These are phyloP conservation scores for Suillus discolor DNA, from an alignment of 768 basidiomycete species.

Conservation along the genomic window DNA sequence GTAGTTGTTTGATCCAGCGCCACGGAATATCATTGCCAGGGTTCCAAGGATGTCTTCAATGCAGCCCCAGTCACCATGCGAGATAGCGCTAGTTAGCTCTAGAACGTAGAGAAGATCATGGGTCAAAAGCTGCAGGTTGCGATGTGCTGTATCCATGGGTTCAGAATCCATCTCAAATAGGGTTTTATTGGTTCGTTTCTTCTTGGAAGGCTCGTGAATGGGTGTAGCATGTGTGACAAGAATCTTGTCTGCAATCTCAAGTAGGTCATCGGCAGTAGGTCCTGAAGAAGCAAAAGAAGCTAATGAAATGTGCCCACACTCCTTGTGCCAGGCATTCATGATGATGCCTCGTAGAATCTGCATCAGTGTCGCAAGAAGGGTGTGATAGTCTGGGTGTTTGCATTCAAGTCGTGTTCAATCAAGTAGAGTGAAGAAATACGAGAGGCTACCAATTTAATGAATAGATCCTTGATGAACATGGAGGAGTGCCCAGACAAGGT, in stretches of 20 bases:
- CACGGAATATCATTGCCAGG: slow-evolving; percentile 21
- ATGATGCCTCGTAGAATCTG: slow-evolving; percentile 38
- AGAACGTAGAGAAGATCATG: slow-evolving; percentile 34
- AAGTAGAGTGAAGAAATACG: slow-evolving; percentile 33
- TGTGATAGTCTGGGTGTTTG: slow-evolving; percentile 38
- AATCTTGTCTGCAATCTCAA: slow-evolving; percentile 22
- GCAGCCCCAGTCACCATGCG: slow-evolving; percentile 34
- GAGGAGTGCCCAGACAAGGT: slow-evolving; percentile 36
- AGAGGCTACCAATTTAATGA: slow-evolving; percentile 26
- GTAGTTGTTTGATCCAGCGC: slow-evolving; percentile 25
- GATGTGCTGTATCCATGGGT: slow-evolving; percentile 19
- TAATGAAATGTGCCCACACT: slow-evolving; percentile 20
- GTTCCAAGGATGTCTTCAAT: slow-evolving; percentile 30
- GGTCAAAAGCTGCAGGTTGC: slow-evolving; percentile 30
- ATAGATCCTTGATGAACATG: slow-evolving; percentile 32
- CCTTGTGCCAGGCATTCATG: slow-evolving; percentile 32
- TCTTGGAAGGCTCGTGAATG: background rate
- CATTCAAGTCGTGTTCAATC: slow-evolving; percentile 27
- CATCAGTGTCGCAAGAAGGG: slow-evolving; percentile 19
- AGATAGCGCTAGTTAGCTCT: slow-evolving; percentile 31
- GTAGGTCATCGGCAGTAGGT: slow-evolving; percentile 24
- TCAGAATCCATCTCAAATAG: too few species aligned
- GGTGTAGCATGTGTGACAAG: slow-evolving; percentile 27
- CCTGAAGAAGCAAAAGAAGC: slow-evolving; percentile 26
- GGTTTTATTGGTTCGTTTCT: background rate